Conservation (phyloP, 2,329 filamentous ascomycete species). For the Gnomoniopsis sp. region DNA sequence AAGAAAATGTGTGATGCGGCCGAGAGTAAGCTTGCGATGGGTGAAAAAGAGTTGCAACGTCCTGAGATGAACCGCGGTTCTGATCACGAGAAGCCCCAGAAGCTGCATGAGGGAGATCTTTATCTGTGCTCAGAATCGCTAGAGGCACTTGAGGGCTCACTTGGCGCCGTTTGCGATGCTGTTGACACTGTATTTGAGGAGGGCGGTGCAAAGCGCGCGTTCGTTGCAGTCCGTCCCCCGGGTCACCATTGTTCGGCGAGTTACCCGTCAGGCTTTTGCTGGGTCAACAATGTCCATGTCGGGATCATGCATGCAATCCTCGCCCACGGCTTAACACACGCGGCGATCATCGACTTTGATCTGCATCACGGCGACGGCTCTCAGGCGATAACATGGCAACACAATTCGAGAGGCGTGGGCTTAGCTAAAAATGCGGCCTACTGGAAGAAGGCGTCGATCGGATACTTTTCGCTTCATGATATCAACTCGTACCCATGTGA, state of each 20-base stretch:
- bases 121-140: constrained; percentile 87
- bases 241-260: constrained; percentile 92
- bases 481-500: constrained; percentile 99
- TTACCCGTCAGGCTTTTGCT: constrained; percentile 93
- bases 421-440: constrained; percentile 67
- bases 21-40: constrained; percentile 71
- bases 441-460: constrained; percentile 83
- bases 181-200: constrained; percentile 76
- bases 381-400: constrained; percentile 87
- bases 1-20: constrained; percentile 80
- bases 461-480: constrained; percentile 95
- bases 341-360: constrained; percentile 90
- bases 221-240: constrained; percentile 88
- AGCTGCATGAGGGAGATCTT: constrained; percentile 83
- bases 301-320: constrained; percentile 89
- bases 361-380: constrained; percentile 94
- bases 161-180: constrained; percentile 91
- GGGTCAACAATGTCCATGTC: constrained; percentile 97
- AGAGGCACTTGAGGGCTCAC: constrained; percentile 81
- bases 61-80: constrained; percentile 56
- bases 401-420: constrained; percentile 67
- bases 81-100: constrained; percentile 42
- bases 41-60: constrained; percentile 73
- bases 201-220: constrained; percentile 68
- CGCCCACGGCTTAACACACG: constrained; percentile 83